Evolutionary conservation across 306 rosid species (phyloP).

Genomic region (Mimosa bimucronata): DNA sequence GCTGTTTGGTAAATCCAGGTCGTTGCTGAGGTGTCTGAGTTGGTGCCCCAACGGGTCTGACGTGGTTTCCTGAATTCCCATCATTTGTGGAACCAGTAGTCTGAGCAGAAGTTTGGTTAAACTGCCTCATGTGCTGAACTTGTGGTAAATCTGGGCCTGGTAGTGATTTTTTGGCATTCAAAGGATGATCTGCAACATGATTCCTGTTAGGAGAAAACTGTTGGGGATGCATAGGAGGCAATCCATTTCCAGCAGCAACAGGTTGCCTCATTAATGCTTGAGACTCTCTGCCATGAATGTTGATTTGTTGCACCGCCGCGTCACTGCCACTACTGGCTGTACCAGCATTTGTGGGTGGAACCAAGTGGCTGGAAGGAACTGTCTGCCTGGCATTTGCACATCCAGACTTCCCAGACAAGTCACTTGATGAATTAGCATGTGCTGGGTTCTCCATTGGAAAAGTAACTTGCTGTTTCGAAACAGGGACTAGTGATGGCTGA

Average conservation of each 20-base stretch:
- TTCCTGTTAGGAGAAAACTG: slow-evolving; percentile 63
- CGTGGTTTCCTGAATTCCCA: slow-evolving; percentile 55
- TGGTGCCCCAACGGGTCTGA: slow-evolving; percentile 60
- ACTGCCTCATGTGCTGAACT: slow-evolving; percentile 65
- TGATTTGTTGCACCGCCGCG: slow-evolving; percentile 59
- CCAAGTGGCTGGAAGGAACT: slow-evolving; percentile 63
- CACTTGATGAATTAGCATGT: slow-evolving; percentile 85
- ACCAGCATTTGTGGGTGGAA: slow-evolving; percentile 55
- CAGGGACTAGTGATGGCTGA: slow-evolving; percentile 64
- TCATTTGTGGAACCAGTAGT: slow-evolving; percentile 60
- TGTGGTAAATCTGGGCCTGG: slow-evolving; percentile 65
- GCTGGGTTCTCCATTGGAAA: slow-evolving; percentile 86
- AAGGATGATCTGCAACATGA: slow-evolving; percentile 60
- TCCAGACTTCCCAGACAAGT: slow-evolving; percentile 78
- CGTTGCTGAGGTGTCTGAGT: slow-evolving; percentile 61
- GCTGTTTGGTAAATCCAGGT: slow-evolving; percentile 86
- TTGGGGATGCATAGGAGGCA: slow-evolving; percentile 63
- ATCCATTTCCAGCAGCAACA: slow-evolving; percentile 62
- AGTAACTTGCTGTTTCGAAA: slow-evolving; percentile 83
- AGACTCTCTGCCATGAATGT: slow-evolving; percentile 72
- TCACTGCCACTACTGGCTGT: slow-evolving; percentile 51
- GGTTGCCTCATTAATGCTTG: slow-evolving; percentile 69
- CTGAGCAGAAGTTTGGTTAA: slow-evolving; percentile 69
- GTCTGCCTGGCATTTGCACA: slow-evolving; percentile 78
- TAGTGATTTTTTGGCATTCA: slow-evolving; percentile 52